Base-by-base conservation (phyloP, 192 early-diverging fungal genomes). In the Coemansia sp. region DNA sequence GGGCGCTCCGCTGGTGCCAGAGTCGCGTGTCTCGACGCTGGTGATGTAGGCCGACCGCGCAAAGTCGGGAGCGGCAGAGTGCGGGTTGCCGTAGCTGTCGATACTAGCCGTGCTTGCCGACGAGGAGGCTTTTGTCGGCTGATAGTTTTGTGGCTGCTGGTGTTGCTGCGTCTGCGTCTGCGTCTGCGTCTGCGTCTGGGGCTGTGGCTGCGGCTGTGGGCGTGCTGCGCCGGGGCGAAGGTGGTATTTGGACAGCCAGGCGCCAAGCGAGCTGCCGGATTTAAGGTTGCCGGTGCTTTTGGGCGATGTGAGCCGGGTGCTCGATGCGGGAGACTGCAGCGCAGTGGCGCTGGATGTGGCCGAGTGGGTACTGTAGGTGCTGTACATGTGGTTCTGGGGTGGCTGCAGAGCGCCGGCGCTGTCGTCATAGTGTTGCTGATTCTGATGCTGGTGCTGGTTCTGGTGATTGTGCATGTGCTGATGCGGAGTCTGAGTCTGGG, bases 241-340 rank as follows among this genome's bases (percentile, higher is more conserved):
- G 17, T 50, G 49, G 53, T 72, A 61, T 48, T 62, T 63, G 39
- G 71, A 62, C 34, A 74, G 57, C 71, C 71, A 74, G 1, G 64
- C 64, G 23, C 71, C 64, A 28, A 74, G 43, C 25, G 52, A 39
- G 49, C 71, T 54, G 44, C 69, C 62, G 5, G 69, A 56, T 34
- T 55, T 59, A 23, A 72, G 54, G 30, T 67, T 74, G 25, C 64
- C 49, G 19, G 55, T 60, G 54, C 69, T 72, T 38, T 65, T 65
- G 6, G 69, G 50, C 5, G 62, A 33, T 4, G 47, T 37, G 34
- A 72, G 37, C 26, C 44, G 32, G 50, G 30, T 52, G 26, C 36
- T 20, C 25, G 60, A 35, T 3, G 52, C 5, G 9, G 44, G 42
- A 9, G 41, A 44, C 48, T 72, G 61, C 28, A 72, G 46, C 4